Evolutionary conservation across 192 early-diverging fungal genomes (phyloP).

Genomic region (Rhizophagus prolifer): DNA sequence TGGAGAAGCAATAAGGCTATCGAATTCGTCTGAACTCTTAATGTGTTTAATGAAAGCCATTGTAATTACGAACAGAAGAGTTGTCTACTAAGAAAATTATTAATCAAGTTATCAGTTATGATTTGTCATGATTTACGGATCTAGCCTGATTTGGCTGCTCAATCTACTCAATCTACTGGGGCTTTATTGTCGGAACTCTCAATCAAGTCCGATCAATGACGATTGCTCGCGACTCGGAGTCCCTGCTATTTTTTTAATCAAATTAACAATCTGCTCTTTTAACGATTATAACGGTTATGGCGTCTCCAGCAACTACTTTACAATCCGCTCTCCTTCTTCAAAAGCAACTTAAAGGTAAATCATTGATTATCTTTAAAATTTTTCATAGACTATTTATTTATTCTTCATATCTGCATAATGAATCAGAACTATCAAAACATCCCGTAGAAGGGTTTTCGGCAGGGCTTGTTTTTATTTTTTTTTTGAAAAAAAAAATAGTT

Average conservation of each 20-base stretch:
- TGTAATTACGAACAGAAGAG: not conserved
- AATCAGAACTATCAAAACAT: slow-evolving; percentile 69
- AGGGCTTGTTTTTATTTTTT: slow-evolving; percentile 60
- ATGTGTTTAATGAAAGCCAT: slow-evolving; percentile 27
- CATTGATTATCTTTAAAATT: not conserved
- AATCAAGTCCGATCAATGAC: too few species aligned
- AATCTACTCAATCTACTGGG: too few species aligned
- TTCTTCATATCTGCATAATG: slow-evolving; percentile 16
- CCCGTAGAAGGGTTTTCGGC: slow-evolving; percentile 86
- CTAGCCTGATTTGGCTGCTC: too few species aligned
- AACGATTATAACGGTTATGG: not conserved
- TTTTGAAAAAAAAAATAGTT: not conserved
- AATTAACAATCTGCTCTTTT: not conserved
- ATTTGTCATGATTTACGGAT: too few species aligned
- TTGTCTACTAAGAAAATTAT: not conserved
- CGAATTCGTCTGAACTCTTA: not conserved
- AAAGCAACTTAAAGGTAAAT: slow-evolving; percentile 31
- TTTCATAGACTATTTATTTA: not conserved
- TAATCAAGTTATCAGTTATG: too few species aligned
- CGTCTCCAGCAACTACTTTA: not conserved
- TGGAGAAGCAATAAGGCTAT: slow-evolving; percentile 7
- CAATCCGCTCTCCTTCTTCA: slow-evolving; percentile 27
- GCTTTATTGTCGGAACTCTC: too few species aligned
- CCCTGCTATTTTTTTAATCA: not conserved
- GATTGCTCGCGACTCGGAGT: too few species aligned